Base-by-base conservation (phyloP, 352 stramenopile species). In the Vaucheria bursata region DNA sequence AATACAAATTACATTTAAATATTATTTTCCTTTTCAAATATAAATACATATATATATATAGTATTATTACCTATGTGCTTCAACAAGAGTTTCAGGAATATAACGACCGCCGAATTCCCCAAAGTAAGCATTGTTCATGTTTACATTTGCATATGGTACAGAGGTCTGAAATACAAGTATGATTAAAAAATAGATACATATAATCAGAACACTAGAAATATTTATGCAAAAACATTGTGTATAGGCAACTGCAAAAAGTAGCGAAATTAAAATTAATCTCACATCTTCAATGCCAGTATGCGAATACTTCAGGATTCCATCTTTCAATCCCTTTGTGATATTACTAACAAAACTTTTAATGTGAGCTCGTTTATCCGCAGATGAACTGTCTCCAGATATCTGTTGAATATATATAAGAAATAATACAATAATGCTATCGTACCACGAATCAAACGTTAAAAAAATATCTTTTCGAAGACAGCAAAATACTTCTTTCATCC, bases 81-180 rank as follows among this genome's bases (percentile, higher is more conserved):
- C 91, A 75, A 96, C 95, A 32, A 99, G 86, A 40, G 94, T 98
- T 87, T 98, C 95, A 37, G 95, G 94, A 78, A 98, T 97, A 85
- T 96, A 99, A 79, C 95, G 94, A 72, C 96, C 94, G 32, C 95
- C 95, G 86, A 97, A 99, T 73, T 92, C 79, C 45, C 91, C 91
- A 83, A 96, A 96, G 87, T 94, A 82, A 12, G 59, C 65, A 29
- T 66, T 73, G n/a, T 35, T 83, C 29, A 85, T 81, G 66, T 85
- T 75, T 39, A 49, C 79, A 8, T 38, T 73, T 36, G 69, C 32
- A 52, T 81, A 81, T 12, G 7, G 39, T 18, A 18, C 45, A 12
- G 45, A 59, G 12, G 45, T 59, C 45, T 59, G 45, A n/a, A n/a
- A n/a, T n/a, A n/a, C n/a, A n/a, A n/a, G n/a, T n/a, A n/a, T n/a